A percentile compares a stretch with the other conserved stretches of the same genome.
phyloP scores from a whole-genome alignment of 2,329 filamentous ascomycete species.

The Trichoderma sp. region DNA sequence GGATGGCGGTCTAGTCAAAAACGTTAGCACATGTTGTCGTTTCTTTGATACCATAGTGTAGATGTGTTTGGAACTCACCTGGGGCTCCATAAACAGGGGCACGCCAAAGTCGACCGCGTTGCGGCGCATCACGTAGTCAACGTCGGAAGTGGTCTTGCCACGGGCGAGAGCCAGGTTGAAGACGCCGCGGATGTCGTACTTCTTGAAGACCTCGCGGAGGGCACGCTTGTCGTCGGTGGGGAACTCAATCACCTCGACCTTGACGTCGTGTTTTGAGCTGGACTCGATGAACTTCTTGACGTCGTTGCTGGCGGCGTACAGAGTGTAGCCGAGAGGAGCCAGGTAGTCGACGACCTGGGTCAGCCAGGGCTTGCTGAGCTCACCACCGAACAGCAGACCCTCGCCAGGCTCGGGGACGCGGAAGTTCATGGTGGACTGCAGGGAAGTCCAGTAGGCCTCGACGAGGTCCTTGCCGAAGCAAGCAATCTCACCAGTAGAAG shows the following conservation, averaged over 20 bases:
- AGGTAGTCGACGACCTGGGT: slow-evolving; percentile 83
- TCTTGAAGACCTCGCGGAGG: slow-evolving; percentile 91
- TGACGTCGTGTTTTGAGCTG: slow-evolving; percentile 64
- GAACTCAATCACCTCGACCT: slow-evolving; percentile 92
- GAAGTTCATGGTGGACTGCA: slow-evolving; percentile 99
- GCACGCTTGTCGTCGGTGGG: slow-evolving; percentile 95
- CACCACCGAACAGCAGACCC: slow-evolving; percentile 91
- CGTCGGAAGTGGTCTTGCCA: slow-evolving; percentile 82
- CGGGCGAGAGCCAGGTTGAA: slow-evolving; percentile 90
- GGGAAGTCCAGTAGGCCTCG: slow-evolving; percentile 95
- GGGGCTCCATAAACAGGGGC: slow-evolving; percentile 96
- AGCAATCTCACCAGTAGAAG: slow-evolving; percentile 95
- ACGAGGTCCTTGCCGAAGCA: slow-evolving; percentile 96
- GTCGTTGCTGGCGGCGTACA: slow-evolving; percentile 79
- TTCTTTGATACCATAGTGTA: too few species aligned
- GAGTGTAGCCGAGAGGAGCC: slow-evolving; percentile 87
- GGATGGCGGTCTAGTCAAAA: slow-evolving; percentile 74
- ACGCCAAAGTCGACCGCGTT: slow-evolving; percentile 99
- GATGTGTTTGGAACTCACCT: slow-evolving; percentile 76
- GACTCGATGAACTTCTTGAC: slow-evolving; percentile 85
- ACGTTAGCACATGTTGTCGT: neutral
- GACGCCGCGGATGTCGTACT: slow-evolving; percentile 92
- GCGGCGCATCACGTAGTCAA: slow-evolving; percentile 97
- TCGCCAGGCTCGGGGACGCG: slow-evolving; percentile 91
- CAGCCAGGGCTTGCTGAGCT: slow-evolving; percentile 70